Evolutionary conservation across 441 rosid species (phyloP).

Genomic region (Arabidopsis lyrata): DNA sequence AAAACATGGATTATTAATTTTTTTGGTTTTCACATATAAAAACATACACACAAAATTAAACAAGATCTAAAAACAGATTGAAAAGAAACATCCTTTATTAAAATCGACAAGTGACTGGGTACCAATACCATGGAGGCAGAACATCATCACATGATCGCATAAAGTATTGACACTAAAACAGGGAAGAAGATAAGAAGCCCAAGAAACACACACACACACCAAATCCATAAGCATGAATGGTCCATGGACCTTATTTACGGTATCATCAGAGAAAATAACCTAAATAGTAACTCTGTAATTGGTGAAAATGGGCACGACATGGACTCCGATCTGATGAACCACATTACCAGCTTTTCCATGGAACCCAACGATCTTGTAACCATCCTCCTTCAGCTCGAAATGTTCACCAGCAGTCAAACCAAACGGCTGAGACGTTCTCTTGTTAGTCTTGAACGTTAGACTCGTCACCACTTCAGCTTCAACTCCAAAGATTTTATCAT

Average conservation of each 20-base stretch:
- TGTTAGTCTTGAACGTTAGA: constrained; percentile 32
- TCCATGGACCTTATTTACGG: not conserved
- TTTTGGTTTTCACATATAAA: no score
- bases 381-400: constrained; percentile 26
- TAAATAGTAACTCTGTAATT: not conserved
- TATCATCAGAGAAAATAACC: not conserved
- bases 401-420: not conserved
- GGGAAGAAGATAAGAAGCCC: no score
- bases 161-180: not conserved
- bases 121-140: not conserved
- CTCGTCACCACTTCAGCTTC: not conserved
- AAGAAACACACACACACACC: not conserved
- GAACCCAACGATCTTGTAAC: constrained; percentile 26
- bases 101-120: not conserved
- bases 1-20: no score
- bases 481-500: constrained; percentile 5
- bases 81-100: not conserved
- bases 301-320: constrained; percentile 22
- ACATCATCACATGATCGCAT: not conserved
- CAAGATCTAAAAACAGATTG: not conserved
- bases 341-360: constrained; percentile 23
- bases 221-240: not conserved
- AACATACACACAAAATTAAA: not conserved
- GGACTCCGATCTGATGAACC: constrained; percentile 37
- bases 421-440: constrained; percentile 8